These are phyloP conservation scores for carrot (Daucus carota) DNA, from an alignment of 129 eudicot species.

Conservation along the genomic window DH1_v3.0 NC_030387.2:37137001-37137500, in stretches of 20 bases:
- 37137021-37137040: background rate
- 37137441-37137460: background rate
- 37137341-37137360: background rate
- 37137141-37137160: background rate
- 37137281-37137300: background rate
- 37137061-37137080: conserved; percentile 16
- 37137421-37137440: background rate
- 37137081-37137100: conserved; percentile 37
- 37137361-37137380: background rate
- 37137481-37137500: background rate
- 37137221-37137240: background rate
- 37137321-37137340: background rate
- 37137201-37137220: conserved; percentile 23
- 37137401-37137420: background rate
- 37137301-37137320: background rate
- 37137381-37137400: background rate
- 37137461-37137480: background rate
- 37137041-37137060: background rate
- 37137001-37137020: too few species aligned
- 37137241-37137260: background rate
- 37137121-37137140: background rate
- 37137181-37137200: conserved; percentile 22
- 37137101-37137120: background rate
- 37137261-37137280: background rate
- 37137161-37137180: conserved; percentile 19